Evolutionary conservation across 129 eudicot genomes (phyloP), one percentile per base, ranked within the genome.

Genomic region (Rutidosis leptorrhynchoides): DNA sequence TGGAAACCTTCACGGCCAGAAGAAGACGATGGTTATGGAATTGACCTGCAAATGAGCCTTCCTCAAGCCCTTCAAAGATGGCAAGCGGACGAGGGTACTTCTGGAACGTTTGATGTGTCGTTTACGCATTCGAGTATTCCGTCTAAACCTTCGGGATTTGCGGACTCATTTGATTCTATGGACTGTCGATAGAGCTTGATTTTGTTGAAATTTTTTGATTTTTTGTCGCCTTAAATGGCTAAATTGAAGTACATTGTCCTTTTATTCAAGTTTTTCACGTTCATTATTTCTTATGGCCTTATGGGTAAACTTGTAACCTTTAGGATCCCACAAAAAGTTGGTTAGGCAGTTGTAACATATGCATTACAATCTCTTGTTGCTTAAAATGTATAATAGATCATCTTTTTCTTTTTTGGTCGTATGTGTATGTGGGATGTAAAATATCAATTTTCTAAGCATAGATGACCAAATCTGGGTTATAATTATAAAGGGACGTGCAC

Each of bases 21-120:
- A 46, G 90, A 90, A 57, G 97, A 86, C 54, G 97, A 83, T 22
- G 79, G 71, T 19, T 69, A 70, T 64, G 97, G 91, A 14, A 85
- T 87, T 28, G 89, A 90, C 59, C 90, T 78, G 22, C 81, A 85
- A 52, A 81, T 91, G 97, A 87, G 90, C 74, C 90, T 88, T 33
- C 95, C 98, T 14, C 90, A 91, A 73, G 94, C 84, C 68, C 85
- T 91, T 62, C 88, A 77, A 74, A 79, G 96, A 74, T 91, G 98
- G 98, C 98, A 91, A 85, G 82, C 94, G 6, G 83, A 83, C 43
- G 98, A 91, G 80, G 98, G 96, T 20, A 85, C 97, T 61, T 91
- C 94, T 19, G 77, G 88, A 40, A 85, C 80, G 79, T 78, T 81
- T 16, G 91, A 84, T 61, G n/a, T 87, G 52, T 82, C 93, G 7